A percentile compares a stretch with the other conserved stretches of the same genome.
Conservation (phyloP, 2,329 filamentous ascomycete species). For the Xylariaceae sp. region DNA sequence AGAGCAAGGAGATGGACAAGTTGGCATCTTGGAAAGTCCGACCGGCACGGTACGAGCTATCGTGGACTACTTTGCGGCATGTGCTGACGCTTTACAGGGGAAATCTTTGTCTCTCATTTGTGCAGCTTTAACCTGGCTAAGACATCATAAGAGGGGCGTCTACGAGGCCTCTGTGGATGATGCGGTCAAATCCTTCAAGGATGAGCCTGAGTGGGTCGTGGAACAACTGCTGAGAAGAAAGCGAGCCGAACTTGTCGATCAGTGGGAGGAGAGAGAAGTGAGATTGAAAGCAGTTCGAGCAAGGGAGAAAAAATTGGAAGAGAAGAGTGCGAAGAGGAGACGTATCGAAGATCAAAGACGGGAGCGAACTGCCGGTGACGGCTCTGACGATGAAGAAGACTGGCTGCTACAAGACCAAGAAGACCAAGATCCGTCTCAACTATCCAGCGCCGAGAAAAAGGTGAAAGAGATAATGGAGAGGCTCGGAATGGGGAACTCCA, state of each 20-base stretch:
- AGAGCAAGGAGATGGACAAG: conserved; percentile 63
- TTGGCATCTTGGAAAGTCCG: conserved; percentile 90
- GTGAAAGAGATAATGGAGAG: conserved; percentile 71
- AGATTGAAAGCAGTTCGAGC: conserved; percentile 63
- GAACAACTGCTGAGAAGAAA: conserved; percentile 70
- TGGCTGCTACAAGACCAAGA: conserved; percentile 72
- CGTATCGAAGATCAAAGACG: conserved; percentile 36
- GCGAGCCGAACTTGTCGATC: conserved; percentile 60
- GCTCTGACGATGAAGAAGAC: conserved; percentile 49
- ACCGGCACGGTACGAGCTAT: conserved; percentile 61
- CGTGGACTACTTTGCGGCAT: background rate
- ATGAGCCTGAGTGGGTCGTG: conserved; percentile 81
- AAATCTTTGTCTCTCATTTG: conserved; percentile 93
- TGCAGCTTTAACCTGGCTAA: conserved; percentile 84
- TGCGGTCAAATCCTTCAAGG: conserved; percentile 45
- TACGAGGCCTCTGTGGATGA: conserved; percentile 51
- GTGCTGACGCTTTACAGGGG: conserved; percentile 47
- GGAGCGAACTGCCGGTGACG: conserved; percentile 16
- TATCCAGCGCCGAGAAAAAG: conserved; percentile 65
- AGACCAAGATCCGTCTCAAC: conserved; percentile 36
- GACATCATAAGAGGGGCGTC: conserved; percentile 65
- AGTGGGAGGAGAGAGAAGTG: conserved; percentile 70
- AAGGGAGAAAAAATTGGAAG: conserved; percentile 56
- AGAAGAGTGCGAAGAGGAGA: conserved; percentile 44
- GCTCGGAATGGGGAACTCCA: conserved; percentile 45